Evolutionary conservation across 441 rosid species (phyloP).

Genomic region (Jatropha multifida): DNA sequence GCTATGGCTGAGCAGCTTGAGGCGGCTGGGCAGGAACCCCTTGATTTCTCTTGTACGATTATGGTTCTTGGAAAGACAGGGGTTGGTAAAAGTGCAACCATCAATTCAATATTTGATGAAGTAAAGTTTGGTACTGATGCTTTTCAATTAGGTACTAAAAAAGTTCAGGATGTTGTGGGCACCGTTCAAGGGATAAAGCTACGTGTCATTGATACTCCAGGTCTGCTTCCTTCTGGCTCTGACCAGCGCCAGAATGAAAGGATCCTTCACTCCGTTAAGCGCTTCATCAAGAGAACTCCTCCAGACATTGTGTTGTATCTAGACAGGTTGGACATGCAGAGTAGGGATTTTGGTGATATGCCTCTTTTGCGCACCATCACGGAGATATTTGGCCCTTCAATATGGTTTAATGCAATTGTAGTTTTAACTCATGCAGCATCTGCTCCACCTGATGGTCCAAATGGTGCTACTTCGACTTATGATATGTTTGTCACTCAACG

Average conservation of each 20-base stretch:
- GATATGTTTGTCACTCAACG: slow-evolving; percentile 98
- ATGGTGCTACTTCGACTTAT: slow-evolving; percentile 89
- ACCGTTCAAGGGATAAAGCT: slow-evolving; percentile 94
- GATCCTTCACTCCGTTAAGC: slow-evolving; percentile 78
- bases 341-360: slow-evolving; percentile 90
- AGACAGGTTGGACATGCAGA: slow-evolving; percentile 94
- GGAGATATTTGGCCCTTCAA: slow-evolving; percentile 85
- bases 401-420: slow-evolving; percentile 98
- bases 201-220: slow-evolving; percentile 91
- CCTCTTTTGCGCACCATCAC: slow-evolving; percentile 91
- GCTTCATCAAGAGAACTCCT: slow-evolving; percentile 82
- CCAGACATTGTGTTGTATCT: slow-evolving; percentile 97
- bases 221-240: slow-evolving; percentile 86
- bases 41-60: slow-evolving; percentile 94
- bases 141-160: slow-evolving; percentile 79
- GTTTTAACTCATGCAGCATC: slow-evolving; percentile 98
- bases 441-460: slow-evolving; percentile 97
- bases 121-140: slow-evolving; percentile 82
- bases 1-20: slow-evolving; percentile 98
- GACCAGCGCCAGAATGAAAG: slow-evolving; percentile 92
- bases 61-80: slow-evolving; percentile 98
- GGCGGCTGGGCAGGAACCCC: slow-evolving; percentile 89
- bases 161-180: slow-evolving; percentile 91
- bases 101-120: slow-evolving; percentile 94
- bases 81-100: slow-evolving; percentile 97